These are phyloP conservation scores for Massospora cicadina DNA, from an alignment of 371 early-diverging fungal genomes.

Conservation along the genomic window DNA sequence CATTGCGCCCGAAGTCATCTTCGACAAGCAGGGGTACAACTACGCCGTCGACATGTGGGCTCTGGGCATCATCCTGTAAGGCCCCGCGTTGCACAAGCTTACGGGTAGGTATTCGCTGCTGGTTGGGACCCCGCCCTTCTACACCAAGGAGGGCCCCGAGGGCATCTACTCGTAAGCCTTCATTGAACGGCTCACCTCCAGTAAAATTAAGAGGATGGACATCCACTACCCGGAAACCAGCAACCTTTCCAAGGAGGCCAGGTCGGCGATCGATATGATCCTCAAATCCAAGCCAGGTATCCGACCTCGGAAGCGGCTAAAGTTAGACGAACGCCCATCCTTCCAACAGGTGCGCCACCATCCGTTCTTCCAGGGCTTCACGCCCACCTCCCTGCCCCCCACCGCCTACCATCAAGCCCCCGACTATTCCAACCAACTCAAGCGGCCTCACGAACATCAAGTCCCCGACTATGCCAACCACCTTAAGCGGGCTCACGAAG, in stretches of 20 bases:
- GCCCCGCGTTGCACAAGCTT: background rate
- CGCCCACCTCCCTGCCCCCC: constrained; percentile 21
- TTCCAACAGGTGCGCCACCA: constrained; percentile 22
- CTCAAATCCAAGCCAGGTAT: background rate
- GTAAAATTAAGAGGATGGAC: too few species aligned
- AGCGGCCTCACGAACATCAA: too few species aligned
- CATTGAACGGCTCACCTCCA: background rate
- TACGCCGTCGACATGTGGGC: constrained; percentile 98
- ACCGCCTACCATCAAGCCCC: constrained; percentile 18
- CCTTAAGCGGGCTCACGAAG: too few species aligned
- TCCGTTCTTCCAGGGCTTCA: constrained; percentile 24
- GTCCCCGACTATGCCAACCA: too few species aligned
- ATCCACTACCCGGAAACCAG: too few species aligned
- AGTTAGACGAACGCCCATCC: constrained; percentile 63
- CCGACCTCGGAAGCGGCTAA: constrained; percentile 22
- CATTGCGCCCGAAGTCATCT: constrained; percentile 95
- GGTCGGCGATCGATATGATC: constrained; percentile 35
- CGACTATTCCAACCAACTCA: too few species aligned
- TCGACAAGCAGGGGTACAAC: constrained; percentile 79
- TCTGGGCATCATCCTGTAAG: constrained; percentile 82
- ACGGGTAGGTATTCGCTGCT: constrained; percentile 2
- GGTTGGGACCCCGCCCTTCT: constrained; percentile 3
- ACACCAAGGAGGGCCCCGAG: background rate
- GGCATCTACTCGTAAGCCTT: background rate
- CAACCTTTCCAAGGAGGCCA: constrained; percentile 60